Evolutionary conservation across 352 stramenopile species (phyloP), one percentile per base, ranked within the genome.

Genomic region (Albugo candida): DNA sequence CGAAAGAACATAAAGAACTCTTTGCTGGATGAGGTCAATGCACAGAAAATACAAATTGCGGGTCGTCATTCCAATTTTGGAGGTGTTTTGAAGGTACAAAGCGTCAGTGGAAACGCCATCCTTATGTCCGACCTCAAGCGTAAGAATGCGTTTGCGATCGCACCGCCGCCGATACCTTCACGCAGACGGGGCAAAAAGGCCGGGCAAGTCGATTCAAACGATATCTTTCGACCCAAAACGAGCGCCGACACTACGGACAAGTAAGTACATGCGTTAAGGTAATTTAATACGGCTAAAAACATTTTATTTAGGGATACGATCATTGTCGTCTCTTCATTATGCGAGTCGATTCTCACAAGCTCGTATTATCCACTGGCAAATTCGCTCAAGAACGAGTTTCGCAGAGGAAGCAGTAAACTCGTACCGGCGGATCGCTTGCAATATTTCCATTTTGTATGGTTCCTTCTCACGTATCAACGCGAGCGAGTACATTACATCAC

Each of bases 401-500:
- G 79, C 36, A 59, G 79, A 47, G 79, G 78, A 35, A 92, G 79
- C 54, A 76, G 39, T 55, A 89, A 89, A 48, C 53, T 92, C 38
- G 70, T 92, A 17, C 70, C 67, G 5, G 82, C 73, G 2, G 79
- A 92, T 73, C 67, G 74, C n/a, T 61, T 92, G 1, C 70, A 89
- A 61, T 92, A 92, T 42, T 89, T 92, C 51, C 74, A 88, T 51
- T 54, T 92, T 16, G 63, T 88, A 16, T 87, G 74, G 73, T 92
- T 89, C 50, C 59, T 88, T 8, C 88, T 71, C 12, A 71, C 56
- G 12, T 92, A 87, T 52, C 79, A 92, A 27, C 70, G 77, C 6
- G 53, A 84, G 6, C 83, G 77, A 48, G 58, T 82, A n/a, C 73
- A 86, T 48, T 54, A 59, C 10, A 58, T 84, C 18, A 83, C 79